A percentile compares a stretch with the other conserved stretches of the same genome.
Conservation (phyloP, 140 eudicot species). For the Anethum foeniculum region DNA sequence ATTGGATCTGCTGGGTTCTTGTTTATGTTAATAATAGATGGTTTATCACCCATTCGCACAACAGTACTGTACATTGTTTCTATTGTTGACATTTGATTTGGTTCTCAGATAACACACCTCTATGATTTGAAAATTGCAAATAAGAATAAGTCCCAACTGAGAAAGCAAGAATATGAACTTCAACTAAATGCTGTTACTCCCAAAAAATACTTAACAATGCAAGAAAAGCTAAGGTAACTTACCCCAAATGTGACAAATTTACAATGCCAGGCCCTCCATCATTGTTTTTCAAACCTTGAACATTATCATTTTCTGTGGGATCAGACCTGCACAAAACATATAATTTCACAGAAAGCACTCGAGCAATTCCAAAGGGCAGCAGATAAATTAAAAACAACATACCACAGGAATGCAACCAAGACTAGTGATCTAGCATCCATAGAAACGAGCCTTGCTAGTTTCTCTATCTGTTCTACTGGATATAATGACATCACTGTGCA, state of each 20-base stretch:
- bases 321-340: not conserved
- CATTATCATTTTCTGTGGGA: not conserved
- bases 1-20: too few species aligned
- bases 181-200: not conserved
- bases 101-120: not conserved
- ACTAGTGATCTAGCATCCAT: conserved; percentile 32
- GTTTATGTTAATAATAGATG: too few species aligned
- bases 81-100: too few species aligned
- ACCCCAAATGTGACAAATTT: not conserved
- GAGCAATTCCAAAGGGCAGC: not conserved
- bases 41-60: too few species aligned
- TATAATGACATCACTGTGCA: conserved; percentile 30
- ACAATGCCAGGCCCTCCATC: not conserved
- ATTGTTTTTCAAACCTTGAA: not conserved
- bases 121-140: not conserved
- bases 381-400: not conserved
- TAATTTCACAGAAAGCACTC: not conserved
- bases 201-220: not conserved
- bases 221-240: not conserved
- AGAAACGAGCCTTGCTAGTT: conserved; percentile 84
- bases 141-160: not conserved
- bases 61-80: too few species aligned
- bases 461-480: conserved; percentile 42
- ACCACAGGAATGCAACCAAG: not conserved
- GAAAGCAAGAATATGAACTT: not conserved